Base-by-base conservation (phyloP, 2,329 filamentous ascomycete genomes). In the Xylaria sp. region DNA sequence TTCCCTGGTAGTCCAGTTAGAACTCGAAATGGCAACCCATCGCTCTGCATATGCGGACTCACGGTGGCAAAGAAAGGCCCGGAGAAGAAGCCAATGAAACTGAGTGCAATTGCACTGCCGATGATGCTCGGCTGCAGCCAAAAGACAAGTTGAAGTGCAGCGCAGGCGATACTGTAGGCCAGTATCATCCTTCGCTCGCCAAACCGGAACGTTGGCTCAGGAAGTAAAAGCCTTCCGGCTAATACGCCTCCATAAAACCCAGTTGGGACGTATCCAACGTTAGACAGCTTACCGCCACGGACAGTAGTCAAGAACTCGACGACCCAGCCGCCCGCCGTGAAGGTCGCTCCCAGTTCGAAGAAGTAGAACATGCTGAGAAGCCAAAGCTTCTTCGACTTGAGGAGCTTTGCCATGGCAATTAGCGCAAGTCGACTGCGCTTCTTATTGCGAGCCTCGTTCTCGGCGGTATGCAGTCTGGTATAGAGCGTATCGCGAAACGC, bases 51-150 rank as follows among this genome's bases (percentile, higher is more conserved):
- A 28, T 20, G 31, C 1, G 15, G 9, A 77, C 79, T 77, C 65
- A 84, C 86, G 1, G 86, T 86, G 33, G 85, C 85, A 67, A 88
- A 88, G 66, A 87, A 83, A 0, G 86, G 86, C 0, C 86, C 86
- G 0, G 82, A 82, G 67, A 88, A 84, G 78, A 88, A 86, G 0
- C 86, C 86, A n/a, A 88, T 78, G 1, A 87, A 73, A 67, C 82
- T 85, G 52, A 87, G 80, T 0, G 83, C 83, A 0, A 85, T 83
- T 2, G 85, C 82, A 57, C 83, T 84, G 3, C 79, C 82, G 18
- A 84, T 59, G 78, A 94, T 93, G 49, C 90, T 86, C 0, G 71
- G 92, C 81, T 95, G 73, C 77, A 89, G 79, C 89, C 89, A 90
- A 60, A 90, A 90, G 0, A 90, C 78, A 8, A 90, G 74, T 71